Conservation (phyloP, 148 eudicot species). For the Rhododendron kiyosumense region DNA sequence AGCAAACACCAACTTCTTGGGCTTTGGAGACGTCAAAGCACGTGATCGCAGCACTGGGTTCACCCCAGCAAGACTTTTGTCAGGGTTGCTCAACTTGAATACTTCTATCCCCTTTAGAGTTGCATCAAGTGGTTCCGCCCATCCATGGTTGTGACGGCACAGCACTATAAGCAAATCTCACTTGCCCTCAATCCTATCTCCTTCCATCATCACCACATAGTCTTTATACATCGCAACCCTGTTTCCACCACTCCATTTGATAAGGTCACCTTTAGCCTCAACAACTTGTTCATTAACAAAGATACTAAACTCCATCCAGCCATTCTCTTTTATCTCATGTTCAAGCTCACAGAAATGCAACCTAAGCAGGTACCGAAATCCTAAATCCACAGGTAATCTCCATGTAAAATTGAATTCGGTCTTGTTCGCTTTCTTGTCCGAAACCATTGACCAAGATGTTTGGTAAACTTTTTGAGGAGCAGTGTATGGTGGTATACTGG, state of each 20-base stretch:
- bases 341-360: slow-evolving; percentile 37
- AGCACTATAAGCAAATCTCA: no score
- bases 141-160: no score
- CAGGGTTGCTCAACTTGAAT: no score
- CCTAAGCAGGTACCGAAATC: slow-evolving; percentile 39
- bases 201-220: no score
- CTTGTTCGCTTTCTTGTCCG: neutral
- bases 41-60: slow-evolving; percentile 8
- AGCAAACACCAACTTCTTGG: neutral
- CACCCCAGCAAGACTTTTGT: slow-evolving; percentile 15
- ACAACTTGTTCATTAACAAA: no score
- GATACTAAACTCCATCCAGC: no score
- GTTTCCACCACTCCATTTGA: no score
- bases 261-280: no score
- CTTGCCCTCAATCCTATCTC: no score
- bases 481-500: slow-evolving; percentile 8
- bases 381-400: slow-evolving; percentile 30
- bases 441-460: slow-evolving; percentile 15
- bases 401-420: slow-evolving; percentile 16
- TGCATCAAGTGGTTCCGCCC: no score
- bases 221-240: no score
- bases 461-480: slow-evolving; percentile 31
- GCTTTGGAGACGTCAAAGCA: neutral
- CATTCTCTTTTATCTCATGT: neutral
- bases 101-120: no score